A percentile compares a stretch with the other conserved stretches of the same genome.
Evolutionary conservation across 495 filamentous ascomycete genomes (phyloP).

Genomic region (Penicillium psychrofluorescens): DNA sequence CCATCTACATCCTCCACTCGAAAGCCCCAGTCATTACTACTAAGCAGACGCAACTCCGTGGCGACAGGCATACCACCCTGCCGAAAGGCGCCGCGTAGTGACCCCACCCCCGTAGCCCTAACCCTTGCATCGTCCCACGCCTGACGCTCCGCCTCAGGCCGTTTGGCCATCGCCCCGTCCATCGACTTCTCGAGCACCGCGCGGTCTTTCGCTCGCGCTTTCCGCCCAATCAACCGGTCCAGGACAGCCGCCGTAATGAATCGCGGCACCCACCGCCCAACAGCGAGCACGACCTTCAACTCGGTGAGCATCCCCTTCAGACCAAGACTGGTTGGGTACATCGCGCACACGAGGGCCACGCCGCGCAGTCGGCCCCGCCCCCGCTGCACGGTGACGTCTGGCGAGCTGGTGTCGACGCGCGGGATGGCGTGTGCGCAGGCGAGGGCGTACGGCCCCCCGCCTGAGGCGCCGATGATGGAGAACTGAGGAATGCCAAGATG

Average conservation of each 20-base stretch:
- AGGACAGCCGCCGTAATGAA: background rate
- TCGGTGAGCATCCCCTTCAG: slow-evolving; percentile 1
- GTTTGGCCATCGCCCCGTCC: background rate
- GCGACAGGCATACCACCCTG: background rate
- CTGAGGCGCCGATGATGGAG: slow-evolving; percentile 4
- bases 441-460: slow-evolving; percentile 5
- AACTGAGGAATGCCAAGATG: slow-evolving; percentile 2
- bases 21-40: slow-evolving; percentile 4
- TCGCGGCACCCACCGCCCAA: slow-evolving; percentile 3
- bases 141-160: background rate
- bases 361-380: background rate
- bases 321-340: slow-evolving; percentile 2
- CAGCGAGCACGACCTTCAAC: background rate
- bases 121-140: background rate
- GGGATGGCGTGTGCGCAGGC: slow-evolving; percentile 4
- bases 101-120: background rate
- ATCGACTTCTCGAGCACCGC: slow-evolving; percentile 1
- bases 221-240: slow-evolving; percentile 1
- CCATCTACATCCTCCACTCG: slow-evolving; percentile 1
- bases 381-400: background rate
- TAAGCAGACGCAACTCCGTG: slow-evolving; percentile 1
- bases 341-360: slow-evolving; percentile 1
- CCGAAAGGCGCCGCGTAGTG: background rate
- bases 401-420: background rate
- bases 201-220: slow-evolving; percentile 1